A percentile compares a stretch with the other conserved stretches of the same genome.
Evolutionary conservation across 441 rosid genomes (phyloP).

Genomic region (Omphalea diandra): DNA sequence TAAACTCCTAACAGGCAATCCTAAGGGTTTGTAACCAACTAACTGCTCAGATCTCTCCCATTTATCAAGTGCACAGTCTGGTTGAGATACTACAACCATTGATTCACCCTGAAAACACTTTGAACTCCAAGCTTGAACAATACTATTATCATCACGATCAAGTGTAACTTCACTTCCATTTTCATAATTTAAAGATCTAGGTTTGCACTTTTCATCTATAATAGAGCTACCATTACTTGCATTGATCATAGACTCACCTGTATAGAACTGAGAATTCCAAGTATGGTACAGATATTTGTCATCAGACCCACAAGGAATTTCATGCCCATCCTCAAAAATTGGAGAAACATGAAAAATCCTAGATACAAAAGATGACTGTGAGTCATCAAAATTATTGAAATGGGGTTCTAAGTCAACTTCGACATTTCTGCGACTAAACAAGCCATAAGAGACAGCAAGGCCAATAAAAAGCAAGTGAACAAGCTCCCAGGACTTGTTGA

Average conservation of each 20-base stretch:
- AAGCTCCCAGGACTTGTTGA: conserved; percentile 72
- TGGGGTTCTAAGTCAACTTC: conserved; percentile 32
- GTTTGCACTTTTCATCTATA: conserved; percentile 26
- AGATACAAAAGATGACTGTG: conserved; percentile 49
- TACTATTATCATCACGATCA: conserved; percentile 31
- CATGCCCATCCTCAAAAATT: conserved; percentile 56
- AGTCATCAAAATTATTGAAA: conserved; percentile 33
- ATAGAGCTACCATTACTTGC: conserved; percentile 14
- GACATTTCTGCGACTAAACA: conserved; percentile 63
- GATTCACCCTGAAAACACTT: conserved; percentile 56
- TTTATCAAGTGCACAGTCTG: conserved; percentile 42
- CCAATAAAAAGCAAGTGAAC: conserved; percentile 66
- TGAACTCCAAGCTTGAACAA: conserved; percentile 56
- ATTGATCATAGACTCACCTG: conserved; percentile 19
- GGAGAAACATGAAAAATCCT: conserved; percentile 50
- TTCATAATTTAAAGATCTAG: conserved; percentile 29
- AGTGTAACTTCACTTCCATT: conserved; percentile 20
- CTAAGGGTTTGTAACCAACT: conserved; percentile 46
- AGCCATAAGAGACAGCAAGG: conserved; percentile 75
- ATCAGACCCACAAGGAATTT: conserved; percentile 34
- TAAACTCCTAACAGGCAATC: conserved; percentile 79
- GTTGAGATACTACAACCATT: conserved; percentile 51
- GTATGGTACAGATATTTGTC: conserved; percentile 29
- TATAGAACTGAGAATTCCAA: conserved; percentile 20
- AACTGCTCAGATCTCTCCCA: conserved; percentile 23